Evolutionary conservation across 139 green algal species (phyloP), one percentile per base, ranked within the genome.

Genomic region (Spirogloea muscicola): DNA sequence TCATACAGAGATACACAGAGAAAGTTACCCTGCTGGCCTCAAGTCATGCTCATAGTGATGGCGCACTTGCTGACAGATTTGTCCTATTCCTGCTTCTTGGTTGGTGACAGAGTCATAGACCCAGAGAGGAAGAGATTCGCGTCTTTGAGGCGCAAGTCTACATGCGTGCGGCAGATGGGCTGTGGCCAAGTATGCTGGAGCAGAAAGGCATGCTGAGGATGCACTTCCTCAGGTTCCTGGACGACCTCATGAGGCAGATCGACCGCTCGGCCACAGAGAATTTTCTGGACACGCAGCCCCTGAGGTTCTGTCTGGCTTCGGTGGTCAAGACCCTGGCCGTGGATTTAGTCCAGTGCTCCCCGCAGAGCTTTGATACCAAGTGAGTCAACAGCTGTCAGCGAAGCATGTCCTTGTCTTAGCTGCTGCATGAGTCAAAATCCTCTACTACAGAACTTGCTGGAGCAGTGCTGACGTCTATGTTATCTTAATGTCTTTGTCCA

Each of bases 171-270:
- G 83, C 85, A 3, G 77, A 84, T 34, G 77, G 63, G 42, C 57
- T 91, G 48, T 76, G 72, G 27, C 87, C 79, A 0, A 71, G 64
- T 18, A 61, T 63, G 7, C 49, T 91, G 13, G 38, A 27, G 21
- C 36, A 60, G 29, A 27, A 60, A 0, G 27, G 59, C n/a, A 33
- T 91, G 72, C 74, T 85, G 5, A 57, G 61, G 40, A 70, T 77
- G 43, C 49, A 42, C 6, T 80, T 93, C 42, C 44, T 91, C 34
- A 86, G 88, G 51, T 95, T 89, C 70, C 71, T 95, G 1, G n/a
- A 67, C 0, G 38, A 87, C 38, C 86, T 81, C 0, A 61, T 72
- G 37, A 51, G 49, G 13, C 77, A 81, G 76, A 51, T 75, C n/a
- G 66, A 3, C 21, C 43, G 36, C 33, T 29, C 16, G n/a, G 37